Evolutionary conservation across 2,329 filamentous ascomycete genomes (phyloP).

Genomic region (Cephalotrichum gorgonifer): DNA sequence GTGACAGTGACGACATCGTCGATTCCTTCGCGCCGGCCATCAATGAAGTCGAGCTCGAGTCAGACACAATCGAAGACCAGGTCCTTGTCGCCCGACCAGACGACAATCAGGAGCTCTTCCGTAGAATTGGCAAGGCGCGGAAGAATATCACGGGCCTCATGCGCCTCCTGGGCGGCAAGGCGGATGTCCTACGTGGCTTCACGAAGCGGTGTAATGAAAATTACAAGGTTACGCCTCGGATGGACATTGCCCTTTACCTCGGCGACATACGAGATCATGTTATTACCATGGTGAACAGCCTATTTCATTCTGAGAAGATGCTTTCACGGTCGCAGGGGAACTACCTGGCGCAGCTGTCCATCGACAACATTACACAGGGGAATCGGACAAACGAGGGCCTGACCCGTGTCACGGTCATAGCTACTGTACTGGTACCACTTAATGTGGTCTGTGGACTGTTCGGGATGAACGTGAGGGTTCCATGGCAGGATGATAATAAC

Average conservation of each 20-base stretch:
- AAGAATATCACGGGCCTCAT: conserved; percentile 93
- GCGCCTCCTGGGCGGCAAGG: conserved; percentile 88
- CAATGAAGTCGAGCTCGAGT: conserved; percentile 73
- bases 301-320: conserved; percentile 96
- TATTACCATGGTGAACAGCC: conserved; percentile 96
- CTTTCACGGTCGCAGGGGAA: conserved; percentile 89
- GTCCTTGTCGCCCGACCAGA: conserved; percentile 88
- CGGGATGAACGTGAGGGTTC: conserved; percentile 77
- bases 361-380: conserved; percentile 81
- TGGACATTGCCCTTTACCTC: conserved; percentile 93
- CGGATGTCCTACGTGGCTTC: conserved; percentile 95
- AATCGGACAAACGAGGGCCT: conserved; percentile 82
- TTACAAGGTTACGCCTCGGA: conserved; percentile 87
- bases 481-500: conserved; percentile 42
- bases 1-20: conserved; percentile 88
- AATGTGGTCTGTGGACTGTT: conserved; percentile 84
- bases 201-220: conserved; percentile 98
- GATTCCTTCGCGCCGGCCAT: conserved; percentile 91
- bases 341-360: conserved; percentile 87
- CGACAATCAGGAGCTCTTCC: conserved; percentile 79
- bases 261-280: conserved; percentile 99
- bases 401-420: conserved; percentile 89
- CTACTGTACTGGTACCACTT: conserved; percentile 86
- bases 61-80: conserved; percentile 88
- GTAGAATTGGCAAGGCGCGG: conserved; percentile 78